Conservation (phyloP, 345 rosid genomes). For the Boechera divaricarpa region DNA sequence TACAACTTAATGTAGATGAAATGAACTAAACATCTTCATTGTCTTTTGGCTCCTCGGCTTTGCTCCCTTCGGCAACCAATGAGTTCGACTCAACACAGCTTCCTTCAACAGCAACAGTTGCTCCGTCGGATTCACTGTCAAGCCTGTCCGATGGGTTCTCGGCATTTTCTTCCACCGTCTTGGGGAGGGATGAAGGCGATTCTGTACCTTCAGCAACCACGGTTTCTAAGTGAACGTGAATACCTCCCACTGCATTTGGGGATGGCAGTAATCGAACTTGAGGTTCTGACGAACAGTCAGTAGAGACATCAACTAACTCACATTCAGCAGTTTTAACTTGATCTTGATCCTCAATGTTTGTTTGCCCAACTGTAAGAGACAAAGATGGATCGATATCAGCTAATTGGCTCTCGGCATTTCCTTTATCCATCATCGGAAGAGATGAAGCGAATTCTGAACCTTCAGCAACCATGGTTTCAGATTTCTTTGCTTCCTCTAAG, state of each 20-base stretch:
- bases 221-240: background rate
- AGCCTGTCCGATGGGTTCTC: conserved; percentile 11
- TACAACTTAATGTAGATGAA: background rate
- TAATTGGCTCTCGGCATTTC: background rate
- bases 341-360: conserved; percentile 10
- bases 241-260: background rate
- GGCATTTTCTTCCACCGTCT: conserved; percentile 1
- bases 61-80: conserved; percentile 28
- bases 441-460: background rate
- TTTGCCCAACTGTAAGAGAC: conserved; percentile 15
- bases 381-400: conserved; percentile 12
- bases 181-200: background rate
- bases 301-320: background rate
- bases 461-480: background rate
- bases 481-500: background rate
- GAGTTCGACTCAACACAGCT: conserved; percentile 20
- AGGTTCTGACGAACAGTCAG: conserved; percentile 4
- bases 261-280: background rate
- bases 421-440: background rate
- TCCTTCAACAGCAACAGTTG: background rate
- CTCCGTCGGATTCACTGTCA: background rate
- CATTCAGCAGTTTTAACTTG: conserved; percentile 9
- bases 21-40: conserved; percentile 8
- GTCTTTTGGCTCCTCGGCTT: conserved; percentile 18
- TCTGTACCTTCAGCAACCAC: conserved; percentile 21